A percentile compares a stretch with the other conserved stretches of the same genome.
Conservation (phyloP, 2,329 filamentous ascomycete species). For the Aspergillus oerlinghausenensis region DNA sequence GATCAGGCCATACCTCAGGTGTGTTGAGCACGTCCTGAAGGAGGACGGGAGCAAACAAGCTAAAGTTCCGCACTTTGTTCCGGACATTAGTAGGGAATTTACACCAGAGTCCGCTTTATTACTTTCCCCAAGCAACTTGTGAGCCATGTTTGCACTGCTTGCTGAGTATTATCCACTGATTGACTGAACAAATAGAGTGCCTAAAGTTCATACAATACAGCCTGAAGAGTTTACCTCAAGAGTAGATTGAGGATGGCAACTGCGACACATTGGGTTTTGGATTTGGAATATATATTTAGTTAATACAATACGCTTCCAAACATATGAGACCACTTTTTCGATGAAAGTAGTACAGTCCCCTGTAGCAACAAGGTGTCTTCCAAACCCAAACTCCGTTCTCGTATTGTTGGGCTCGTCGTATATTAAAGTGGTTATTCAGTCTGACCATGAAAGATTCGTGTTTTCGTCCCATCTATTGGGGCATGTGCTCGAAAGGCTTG, state of each 20-base stretch:
- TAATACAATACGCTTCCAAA: not conserved
- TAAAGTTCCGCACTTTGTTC: not conserved
- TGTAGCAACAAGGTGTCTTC: slow-evolving; percentile 6
- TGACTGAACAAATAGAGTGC: not conserved
- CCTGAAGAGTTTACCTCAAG: too few relatives aligned
- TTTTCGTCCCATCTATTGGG: slow-evolving; percentile 40
- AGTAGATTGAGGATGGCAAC: too few relatives aligned
- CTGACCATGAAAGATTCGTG: not conserved
- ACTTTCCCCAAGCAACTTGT: too few relatives aligned
- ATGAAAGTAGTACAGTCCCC: too few relatives aligned
- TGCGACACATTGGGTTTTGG: not conserved
- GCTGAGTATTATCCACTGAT: not conserved
- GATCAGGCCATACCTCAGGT: not conserved
- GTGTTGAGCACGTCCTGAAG: not conserved
- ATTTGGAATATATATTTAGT: not conserved
- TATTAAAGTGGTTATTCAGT: not conserved
- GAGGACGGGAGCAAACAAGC: not conserved
- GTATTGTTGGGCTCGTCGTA: slow-evolving; percentile 4
- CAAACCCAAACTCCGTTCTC: not conserved
- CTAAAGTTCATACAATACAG: too few relatives aligned
- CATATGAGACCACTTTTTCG: not conserved
- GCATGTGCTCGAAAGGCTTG: slow-evolving; percentile 62
- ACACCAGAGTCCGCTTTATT: not conserved
- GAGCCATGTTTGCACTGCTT: too few relatives aligned
- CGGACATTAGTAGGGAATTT: not conserved